Conservation (phyloP, 1,284 basidiomycete species). For the Pyrrhoderma noxium region DNA sequence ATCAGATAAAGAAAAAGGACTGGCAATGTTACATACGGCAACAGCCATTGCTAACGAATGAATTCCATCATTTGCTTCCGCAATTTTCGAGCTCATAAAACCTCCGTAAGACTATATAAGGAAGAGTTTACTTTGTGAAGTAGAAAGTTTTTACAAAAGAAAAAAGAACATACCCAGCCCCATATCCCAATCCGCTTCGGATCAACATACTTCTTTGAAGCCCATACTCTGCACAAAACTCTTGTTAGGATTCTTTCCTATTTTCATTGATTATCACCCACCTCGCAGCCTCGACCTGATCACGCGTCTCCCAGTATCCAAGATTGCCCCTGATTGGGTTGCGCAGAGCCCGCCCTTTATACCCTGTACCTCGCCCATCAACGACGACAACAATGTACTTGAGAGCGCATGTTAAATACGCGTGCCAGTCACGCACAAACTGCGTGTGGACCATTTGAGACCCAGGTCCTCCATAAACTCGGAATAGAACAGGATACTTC, state of each 20-base stretch:
- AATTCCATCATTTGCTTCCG: conserved; percentile 80
- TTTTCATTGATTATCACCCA: conserved; percentile 28
- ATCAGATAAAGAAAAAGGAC: not conserved
- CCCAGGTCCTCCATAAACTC: conserved; percentile 88
- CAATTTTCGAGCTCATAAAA: conserved; percentile 86
- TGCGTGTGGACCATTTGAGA: conserved; percentile 69
- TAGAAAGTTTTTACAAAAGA: not conserved
- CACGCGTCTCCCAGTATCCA: conserved; percentile 79
- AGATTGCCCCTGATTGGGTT: conserved; percentile 82
- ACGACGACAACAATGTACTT: conserved; percentile 85
- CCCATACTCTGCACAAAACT: conserved; percentile 50
- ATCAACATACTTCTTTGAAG: conserved; percentile 72
- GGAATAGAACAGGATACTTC: conserved; percentile 89
- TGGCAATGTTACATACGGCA: conserved; percentile 50
- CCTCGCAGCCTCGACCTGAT: conserved; percentile 85
- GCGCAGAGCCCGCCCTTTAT: conserved; percentile 74
- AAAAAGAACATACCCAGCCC: conserved; percentile 77
- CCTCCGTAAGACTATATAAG: conserved; percentile 77
- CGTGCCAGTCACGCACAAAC: conserved; percentile 77
- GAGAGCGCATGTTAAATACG: conserved; percentile 75
- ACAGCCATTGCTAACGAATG: conserved; percentile 87
- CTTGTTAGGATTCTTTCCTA: not conserved
- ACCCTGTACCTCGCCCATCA: conserved; percentile 94
- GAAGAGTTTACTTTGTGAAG: conserved; percentile 5
- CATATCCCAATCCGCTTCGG: conserved; percentile 83